These are phyloP conservation scores for Pseudoneurospora amorphoporcata DNA, from an alignment of 495 filamentous ascomycete species.

Conservation along the genomic window DNA sequence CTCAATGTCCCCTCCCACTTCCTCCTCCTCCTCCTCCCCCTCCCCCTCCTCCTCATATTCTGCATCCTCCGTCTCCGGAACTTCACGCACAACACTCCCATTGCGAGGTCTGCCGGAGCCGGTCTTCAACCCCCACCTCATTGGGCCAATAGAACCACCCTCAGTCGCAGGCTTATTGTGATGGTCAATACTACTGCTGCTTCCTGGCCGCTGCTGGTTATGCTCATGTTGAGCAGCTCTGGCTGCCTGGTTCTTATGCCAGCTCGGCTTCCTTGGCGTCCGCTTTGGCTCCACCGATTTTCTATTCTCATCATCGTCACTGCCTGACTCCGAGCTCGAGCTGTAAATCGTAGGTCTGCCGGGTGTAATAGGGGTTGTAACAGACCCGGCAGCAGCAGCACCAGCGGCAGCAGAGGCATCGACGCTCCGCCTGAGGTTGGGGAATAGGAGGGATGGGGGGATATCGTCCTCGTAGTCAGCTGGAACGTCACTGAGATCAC, in stretches of 20 bases:
- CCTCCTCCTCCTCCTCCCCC: constrained; percentile 3
- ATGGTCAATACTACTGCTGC: not conserved
- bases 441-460: constrained; percentile 35
- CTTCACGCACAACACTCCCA: not conserved
- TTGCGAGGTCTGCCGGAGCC: not conserved
- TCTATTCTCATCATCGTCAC: constrained; percentile 12
- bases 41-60: constrained; percentile 2
- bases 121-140: not conserved
- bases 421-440: constrained; percentile 30
- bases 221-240: not conserved
- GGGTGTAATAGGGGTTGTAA: not conserved
- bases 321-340: constrained; percentile 9
- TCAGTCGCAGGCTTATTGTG: not conserved
- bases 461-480: constrained; percentile 40
- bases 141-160: not conserved
- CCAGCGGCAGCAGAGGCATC: constrained; percentile 11
- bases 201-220: not conserved
- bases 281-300: constrained; percentile 10
- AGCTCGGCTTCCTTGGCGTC: constrained; percentile 15
- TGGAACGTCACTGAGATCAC: constrained; percentile 62
- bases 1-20: constrained; percentile 2
- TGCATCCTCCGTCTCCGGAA: constrained; percentile 1
- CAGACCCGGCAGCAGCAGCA: constrained; percentile 1
- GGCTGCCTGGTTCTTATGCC: constrained; percentile 16
- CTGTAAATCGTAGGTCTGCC: not conserved